Base-by-base conservation (phyloP, 2,329 filamentous ascomycete species). In the Pseudogymnoascus sp. region DNA sequence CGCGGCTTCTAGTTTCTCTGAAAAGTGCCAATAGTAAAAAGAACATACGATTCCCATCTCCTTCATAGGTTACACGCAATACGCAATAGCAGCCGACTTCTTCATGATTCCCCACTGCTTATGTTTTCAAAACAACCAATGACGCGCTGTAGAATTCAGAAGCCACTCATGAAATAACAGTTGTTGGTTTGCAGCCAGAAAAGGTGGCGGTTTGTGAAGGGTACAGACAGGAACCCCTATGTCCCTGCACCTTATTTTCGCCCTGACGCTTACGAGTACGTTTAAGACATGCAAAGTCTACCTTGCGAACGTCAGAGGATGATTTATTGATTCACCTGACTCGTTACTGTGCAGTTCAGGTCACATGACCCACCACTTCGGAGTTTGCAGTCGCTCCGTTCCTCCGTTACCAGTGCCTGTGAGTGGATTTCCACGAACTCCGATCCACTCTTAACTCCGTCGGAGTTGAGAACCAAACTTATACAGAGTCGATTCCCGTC, bases 401-500 rank as follows among this genome's bases (percentile, higher is more conserved):
- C 3, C 46, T 33, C 46, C 26, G 46, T 33, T 46, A 26, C 33
- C n/a, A 31, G 26, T 56, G 46, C 26, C n/a, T 19, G 8, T 56
- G 26, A 16, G 5, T 19, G 26, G 46, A 33, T 10, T 56, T 56
- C 3, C 3, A 19, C 46, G 26, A 56, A 53, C 46, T 53, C 46
- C 46, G 46, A 53, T 19, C n/a, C 46, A n/a, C n/a, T 14, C 19
- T 26, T 5, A 53, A 56, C 28, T 56, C 46, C 46, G 26, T 56
- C 46, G 46, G 46, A 33, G 46, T 56, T 56, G 46, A 33, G 46
- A 33, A 56, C 26, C 26, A 56, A 33, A 33, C 46, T 56, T 56
- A 56, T 56, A 56, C 46, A 33, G 16, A 56, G 46, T 31, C 26
- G 46, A 56, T 56, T 56, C 46, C 46, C 46, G 46, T 56, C 46